Evolutionary conservation across 2,329 filamentous ascomycete genomes (phyloP).

Genomic region (Beauveria bassiana): DNA sequence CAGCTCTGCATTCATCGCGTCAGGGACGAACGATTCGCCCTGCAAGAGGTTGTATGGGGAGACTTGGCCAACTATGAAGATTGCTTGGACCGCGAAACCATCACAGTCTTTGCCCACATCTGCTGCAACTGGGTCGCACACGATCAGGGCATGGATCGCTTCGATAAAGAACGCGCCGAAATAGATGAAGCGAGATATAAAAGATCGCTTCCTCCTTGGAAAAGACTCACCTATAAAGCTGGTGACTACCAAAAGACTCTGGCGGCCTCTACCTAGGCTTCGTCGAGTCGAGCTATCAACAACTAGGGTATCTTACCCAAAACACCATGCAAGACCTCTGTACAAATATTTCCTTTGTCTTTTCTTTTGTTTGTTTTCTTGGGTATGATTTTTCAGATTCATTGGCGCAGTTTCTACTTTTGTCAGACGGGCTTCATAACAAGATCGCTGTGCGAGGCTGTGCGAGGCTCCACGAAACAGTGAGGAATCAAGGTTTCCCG

Average conservation of each 20-base stretch:
- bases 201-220: not conserved
- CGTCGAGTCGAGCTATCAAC: not conserved
- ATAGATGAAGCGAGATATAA: not conserved
- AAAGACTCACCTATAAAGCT: not conserved
- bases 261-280: too few species aligned
- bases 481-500: not conserved
- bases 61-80: not conserved
- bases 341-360: not conserved
- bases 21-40: not conserved
- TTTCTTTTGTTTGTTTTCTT: not conserved
- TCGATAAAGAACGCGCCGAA: not conserved
- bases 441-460: not conserved
- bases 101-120: not conserved
- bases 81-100: not conserved
- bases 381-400: not conserved
- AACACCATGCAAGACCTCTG: not conserved
- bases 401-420: not conserved
- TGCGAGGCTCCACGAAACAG: not conserved
- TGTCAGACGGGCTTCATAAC: not conserved
- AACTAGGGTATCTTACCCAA: not conserved
- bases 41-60: not conserved
- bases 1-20: not conserved
- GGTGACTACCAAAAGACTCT: not conserved
- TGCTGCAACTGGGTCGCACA: not conserved
- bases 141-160: conserved; percentile 11